Evolutionary conservation across 805 yeast species (phyloP).

Genomic region (Wickerhamiella bombiphila): DNA sequence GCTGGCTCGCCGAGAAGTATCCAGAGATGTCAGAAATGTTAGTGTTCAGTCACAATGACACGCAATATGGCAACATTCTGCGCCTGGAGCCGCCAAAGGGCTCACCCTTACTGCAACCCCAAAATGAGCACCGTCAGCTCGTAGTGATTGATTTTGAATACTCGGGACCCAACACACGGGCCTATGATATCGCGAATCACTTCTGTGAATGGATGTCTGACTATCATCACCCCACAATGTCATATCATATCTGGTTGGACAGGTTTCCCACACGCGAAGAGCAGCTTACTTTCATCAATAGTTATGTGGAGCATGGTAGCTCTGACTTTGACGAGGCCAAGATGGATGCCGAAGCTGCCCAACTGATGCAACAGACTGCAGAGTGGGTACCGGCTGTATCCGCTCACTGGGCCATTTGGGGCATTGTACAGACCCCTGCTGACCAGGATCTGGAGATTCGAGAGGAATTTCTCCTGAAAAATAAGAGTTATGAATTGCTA

Average conservation of each 20-base stretch:
- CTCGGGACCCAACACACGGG: constrained; percentile 80
- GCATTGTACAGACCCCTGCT: constrained; percentile 60
- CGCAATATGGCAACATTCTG: constrained; percentile 88
- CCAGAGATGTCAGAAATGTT: constrained; percentile 32
- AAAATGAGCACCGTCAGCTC: constrained; percentile 48
- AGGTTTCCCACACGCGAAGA: constrained; percentile 56
- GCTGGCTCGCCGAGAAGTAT: constrained; percentile 46
- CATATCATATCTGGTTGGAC: constrained; percentile 39
- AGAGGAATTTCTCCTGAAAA: constrained; percentile 23
- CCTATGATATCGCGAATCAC: constrained; percentile 84
- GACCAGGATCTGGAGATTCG: constrained; percentile 31
- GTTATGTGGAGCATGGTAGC: constrained; percentile 51
- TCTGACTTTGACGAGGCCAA: constrained; percentile 21
- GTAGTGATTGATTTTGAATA: constrained; percentile 96
- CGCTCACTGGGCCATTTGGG: constrained; percentile 84
- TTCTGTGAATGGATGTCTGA: constrained; percentile 96
- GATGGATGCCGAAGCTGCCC: constrained; percentile 33
- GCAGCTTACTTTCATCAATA: constrained; percentile 52
- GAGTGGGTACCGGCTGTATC: constrained; percentile 74
- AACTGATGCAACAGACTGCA: constrained; percentile 47
- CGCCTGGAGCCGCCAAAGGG: constrained; percentile 36
- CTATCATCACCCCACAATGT: constrained; percentile 49
- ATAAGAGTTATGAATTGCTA: constrained; percentile 28
- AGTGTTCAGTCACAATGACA: constrained; percentile 88
- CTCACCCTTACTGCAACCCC: constrained; percentile 37